A percentile compares a stretch with the other conserved stretches of the same genome.
Evolutionary conservation across 2,329 filamentous ascomycete genomes (phyloP).

Genomic region (Drechslera avenae): DNA sequence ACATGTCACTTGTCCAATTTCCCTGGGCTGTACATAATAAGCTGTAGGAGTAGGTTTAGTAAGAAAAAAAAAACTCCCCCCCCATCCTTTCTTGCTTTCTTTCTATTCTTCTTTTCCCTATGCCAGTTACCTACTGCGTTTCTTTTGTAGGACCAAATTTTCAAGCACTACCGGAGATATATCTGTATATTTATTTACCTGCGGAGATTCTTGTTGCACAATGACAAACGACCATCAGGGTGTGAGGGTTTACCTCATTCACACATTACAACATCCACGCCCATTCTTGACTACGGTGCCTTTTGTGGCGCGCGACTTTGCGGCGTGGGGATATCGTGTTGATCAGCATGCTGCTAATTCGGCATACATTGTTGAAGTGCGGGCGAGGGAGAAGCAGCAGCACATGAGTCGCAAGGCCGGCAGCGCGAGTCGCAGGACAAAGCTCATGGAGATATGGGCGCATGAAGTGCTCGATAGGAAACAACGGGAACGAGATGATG

Average conservation of each 20-base stretch:
- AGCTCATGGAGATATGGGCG: conserved; percentile 27
- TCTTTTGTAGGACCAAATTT: no score
- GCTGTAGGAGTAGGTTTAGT: no score
- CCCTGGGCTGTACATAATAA: not conserved
- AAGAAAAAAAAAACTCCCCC: no score
- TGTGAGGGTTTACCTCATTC: conserved; percentile 18
- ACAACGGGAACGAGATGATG: not conserved
- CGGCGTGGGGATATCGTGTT: conserved; percentile 21
- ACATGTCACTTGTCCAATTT: no score
- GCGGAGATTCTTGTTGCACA: not conserved
- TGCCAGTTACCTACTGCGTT: no score
- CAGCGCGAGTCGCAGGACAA: conserved; percentile 10
- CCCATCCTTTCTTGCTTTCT: no score
- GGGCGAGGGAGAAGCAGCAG: conserved; percentile 9
- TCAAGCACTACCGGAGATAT: not conserved
- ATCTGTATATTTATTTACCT: no score
- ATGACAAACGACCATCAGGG: conserved; percentile 1
- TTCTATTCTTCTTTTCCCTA: not conserved
- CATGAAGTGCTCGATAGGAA: conserved; percentile 17
- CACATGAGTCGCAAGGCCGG: conserved; percentile 8
- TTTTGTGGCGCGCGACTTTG: conserved; percentile 26
- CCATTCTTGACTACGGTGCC: conserved; percentile 20
- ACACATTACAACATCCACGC: conserved; percentile 5
- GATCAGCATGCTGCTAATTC: conserved; percentile 16
- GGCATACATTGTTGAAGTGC: conserved; percentile 20